Evolutionary conservation across 257 asterid genomes (phyloP).

Genomic region (Paulownia fortunei): DNA sequence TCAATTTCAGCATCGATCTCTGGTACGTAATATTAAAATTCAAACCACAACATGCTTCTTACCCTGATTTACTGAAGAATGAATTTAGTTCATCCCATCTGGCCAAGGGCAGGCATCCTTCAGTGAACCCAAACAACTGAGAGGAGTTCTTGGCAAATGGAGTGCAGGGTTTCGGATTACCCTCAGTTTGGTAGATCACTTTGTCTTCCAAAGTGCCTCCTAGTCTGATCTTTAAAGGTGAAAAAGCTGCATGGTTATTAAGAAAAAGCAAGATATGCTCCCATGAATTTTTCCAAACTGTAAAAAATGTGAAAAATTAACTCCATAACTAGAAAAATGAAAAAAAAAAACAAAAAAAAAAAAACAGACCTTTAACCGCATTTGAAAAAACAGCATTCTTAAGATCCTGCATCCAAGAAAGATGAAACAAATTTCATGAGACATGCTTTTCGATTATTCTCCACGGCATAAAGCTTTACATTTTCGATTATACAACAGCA

Average conservation of each 20-base stretch:
- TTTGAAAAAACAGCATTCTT: conserved; percentile 50
- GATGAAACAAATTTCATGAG: too few relatives aligned
- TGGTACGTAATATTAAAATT: too few relatives aligned
- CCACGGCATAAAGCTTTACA: too few relatives aligned
- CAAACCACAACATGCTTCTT: conserved; percentile 15
- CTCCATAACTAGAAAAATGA: not conserved
- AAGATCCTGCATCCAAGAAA: too few relatives aligned
- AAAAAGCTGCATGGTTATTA: conserved; percentile 52
- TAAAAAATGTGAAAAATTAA: too few relatives aligned
- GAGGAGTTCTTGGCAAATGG: conserved; percentile 43
- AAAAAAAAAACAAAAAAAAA: not conserved
- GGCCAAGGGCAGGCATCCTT: conserved; percentile 64
- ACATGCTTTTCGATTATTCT: too few relatives aligned
- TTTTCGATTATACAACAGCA: too few relatives aligned
- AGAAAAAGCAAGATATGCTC: conserved; percentile 9
- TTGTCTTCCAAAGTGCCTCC: conserved; percentile 76
- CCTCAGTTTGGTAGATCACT: conserved; percentile 58
- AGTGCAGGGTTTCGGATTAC: conserved; percentile 41
- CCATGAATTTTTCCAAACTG: not conserved
- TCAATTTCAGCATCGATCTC: not conserved
- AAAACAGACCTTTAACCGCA: conserved; percentile 72
- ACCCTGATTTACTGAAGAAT: conserved; percentile 64
- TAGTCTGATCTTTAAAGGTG: conserved; percentile 66
- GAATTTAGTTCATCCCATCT: conserved; percentile 77
- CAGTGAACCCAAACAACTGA: conserved; percentile 52